Conservation (phyloP, 495 filamentous ascomycete genomes). For the Hyaloscypha variabilis region DNA sequence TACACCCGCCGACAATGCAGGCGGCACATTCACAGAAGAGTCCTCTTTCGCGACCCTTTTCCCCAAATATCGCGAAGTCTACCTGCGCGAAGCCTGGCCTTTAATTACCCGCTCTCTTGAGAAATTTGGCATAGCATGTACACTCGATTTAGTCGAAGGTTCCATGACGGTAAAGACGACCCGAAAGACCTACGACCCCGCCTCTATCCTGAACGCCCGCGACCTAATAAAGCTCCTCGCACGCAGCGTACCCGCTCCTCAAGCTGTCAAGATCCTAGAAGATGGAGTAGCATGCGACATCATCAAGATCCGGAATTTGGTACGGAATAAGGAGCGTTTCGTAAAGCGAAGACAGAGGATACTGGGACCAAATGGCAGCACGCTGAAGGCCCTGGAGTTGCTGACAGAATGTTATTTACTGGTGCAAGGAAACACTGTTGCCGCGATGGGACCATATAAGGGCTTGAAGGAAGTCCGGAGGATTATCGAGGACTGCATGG, state of each 20-base stretch:
- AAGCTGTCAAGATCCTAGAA: constrained; percentile 91
- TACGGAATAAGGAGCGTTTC: constrained; percentile 95
- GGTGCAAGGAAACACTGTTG: constrained; percentile 96
- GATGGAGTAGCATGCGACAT: constrained; percentile 90
- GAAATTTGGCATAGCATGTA: constrained; percentile 81
- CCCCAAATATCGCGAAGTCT: constrained; percentile 96
- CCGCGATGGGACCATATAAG: constrained; percentile 88
- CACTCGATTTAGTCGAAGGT: constrained; percentile 92
- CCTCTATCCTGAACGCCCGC: constrained; percentile 89
- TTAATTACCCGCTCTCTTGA: constrained; percentile 75
- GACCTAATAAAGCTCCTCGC: constrained; percentile 93
- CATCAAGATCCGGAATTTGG: constrained; percentile 89
- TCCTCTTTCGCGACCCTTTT: constrained; percentile 90
- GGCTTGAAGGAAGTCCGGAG: constrained; percentile 90
- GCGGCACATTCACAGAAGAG: constrained; percentile 89
- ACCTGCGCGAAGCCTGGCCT: constrained; percentile 92
- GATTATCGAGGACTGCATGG: constrained; percentile 94
- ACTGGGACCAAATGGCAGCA: constrained; percentile 78
- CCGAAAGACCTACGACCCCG: constrained; percentile 91
- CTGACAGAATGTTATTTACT: constrained; percentile 92
- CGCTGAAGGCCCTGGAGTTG: constrained; percentile 93
- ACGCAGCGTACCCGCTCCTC: constrained; percentile 88
- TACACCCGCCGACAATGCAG: constrained; percentile 80
- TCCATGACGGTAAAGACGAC: constrained; percentile 97
- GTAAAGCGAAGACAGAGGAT: constrained; percentile 94